Evolutionary conservation across 1,284 basidiomycete genomes (phyloP), one percentile per base, ranked within the genome.

Genomic region (Coniferiporia sulphurascens): DNA sequence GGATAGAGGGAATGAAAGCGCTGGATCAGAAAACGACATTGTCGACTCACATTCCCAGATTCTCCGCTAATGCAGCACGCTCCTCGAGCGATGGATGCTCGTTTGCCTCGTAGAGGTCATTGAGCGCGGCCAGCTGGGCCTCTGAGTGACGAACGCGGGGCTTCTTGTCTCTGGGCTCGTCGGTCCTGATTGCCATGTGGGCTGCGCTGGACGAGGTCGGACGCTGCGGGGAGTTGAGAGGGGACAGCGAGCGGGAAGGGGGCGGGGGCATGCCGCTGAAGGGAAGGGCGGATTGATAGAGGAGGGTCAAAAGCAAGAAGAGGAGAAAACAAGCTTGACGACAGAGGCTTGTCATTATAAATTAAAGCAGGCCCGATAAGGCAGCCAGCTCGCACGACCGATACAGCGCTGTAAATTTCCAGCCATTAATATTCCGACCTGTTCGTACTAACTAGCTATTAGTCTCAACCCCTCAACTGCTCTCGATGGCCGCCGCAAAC

Each of bases 41-140:
- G 61, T 55, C 54, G 59, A 78, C 87, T 71, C 68, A 88, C 88
- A 91, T 89, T 71, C 84, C 84, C 63, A 91, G 77, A 64, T 77
- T 79, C 64, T 86, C 80, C 65, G 87, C 88, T 55, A 91, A 74
- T 44, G 79, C 76, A 17, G 81, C 78, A 64, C 88, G 81, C 60
- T 83, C 78, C 58, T 88, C 84, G 56, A 88, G 75, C 52, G 83
- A 72, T n/a, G 88, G 88, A 71, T 89, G 88, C 66, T 89, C 87
- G 56, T 83, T 82, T 71, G 80, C 78, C 65, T 88, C 87, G 64
- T 84, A 91, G 62, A 90, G 83, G 68, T 84, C 82, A 70, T 91
- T 90, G 66, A 91, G 77, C 48, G 85, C 86, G 35, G 80, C 80
- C 36, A 90, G 79, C 71, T 90, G 88, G 22, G 75, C 72, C 15